Evolutionary conservation across 2,329 filamentous ascomycete genomes (phyloP).

Genomic region (Alternaria arborescens): DNA sequence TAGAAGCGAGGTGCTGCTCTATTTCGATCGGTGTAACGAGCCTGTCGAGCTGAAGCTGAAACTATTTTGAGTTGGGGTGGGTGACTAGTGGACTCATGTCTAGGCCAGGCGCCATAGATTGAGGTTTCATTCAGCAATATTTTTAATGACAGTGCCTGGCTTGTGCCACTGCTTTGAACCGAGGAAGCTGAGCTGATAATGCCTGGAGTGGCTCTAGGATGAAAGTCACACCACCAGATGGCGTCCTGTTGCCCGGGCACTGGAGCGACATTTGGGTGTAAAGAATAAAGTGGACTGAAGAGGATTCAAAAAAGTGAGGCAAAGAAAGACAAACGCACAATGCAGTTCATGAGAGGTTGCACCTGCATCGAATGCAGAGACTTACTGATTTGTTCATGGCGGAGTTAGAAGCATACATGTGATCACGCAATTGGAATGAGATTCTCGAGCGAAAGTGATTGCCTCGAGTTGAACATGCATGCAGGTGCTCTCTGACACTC

Average conservation of each 20-base stretch:
- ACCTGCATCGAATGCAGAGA: background rate
- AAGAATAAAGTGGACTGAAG: background rate
- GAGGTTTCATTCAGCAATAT: background rate
- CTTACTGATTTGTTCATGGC: background rate
- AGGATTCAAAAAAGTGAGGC: background rate
- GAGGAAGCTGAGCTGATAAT: background rate
- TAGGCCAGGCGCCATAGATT: background rate
- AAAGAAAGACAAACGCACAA: background rate
- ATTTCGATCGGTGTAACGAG: background rate
- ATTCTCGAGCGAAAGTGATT: background rate
- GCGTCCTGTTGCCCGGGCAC: background rate
- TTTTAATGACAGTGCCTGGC: background rate
- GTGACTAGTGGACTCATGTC: background rate
- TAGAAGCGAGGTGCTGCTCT: slow-evolving; percentile 1
- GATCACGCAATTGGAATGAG: background rate
- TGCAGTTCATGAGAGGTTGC: background rate
- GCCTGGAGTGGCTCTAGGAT: background rate
- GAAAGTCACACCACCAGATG: background rate
- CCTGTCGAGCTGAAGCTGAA: slow-evolving; percentile 4
- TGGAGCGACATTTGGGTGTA: background rate
- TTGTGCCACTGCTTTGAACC: background rate
- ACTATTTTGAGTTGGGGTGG: background rate
- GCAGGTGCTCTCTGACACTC: background rate
- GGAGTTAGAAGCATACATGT: background rate
- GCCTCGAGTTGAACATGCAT: background rate